Conservation (phyloP, 2,329 filamentous ascomycete species). For the Colletotrichum salicis region DNA sequence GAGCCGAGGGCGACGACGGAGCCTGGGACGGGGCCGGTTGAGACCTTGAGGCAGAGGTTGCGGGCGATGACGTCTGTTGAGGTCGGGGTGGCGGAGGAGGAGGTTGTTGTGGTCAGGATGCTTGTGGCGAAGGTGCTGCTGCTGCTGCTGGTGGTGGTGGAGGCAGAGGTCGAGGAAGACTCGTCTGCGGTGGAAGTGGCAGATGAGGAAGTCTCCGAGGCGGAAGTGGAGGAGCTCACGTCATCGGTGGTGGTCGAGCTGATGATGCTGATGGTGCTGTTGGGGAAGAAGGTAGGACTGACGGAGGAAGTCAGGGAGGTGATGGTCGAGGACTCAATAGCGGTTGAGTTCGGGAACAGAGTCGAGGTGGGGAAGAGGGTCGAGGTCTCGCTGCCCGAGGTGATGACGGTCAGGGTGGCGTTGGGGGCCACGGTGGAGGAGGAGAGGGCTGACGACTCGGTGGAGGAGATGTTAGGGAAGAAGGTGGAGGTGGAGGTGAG, state of each 20-base stretch:
- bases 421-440: conserved; percentile 23
- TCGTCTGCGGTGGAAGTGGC: background rate
- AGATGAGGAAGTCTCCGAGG: background rate
- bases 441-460: background rate
- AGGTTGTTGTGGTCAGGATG: background rate
- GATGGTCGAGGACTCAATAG: conserved; percentile 4
- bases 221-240: background rate
- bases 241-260: background rate
- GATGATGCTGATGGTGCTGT: conserved; percentile 2
- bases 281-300: background rate
- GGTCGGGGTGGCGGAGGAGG: conserved; percentile 5
- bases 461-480: conserved; percentile 6
- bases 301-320: background rate
- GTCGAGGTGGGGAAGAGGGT: conserved; percentile 16
- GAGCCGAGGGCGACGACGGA: conserved; percentile 1
- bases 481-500: background rate
- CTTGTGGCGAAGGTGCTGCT: background rate
- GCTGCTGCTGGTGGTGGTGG: background rate
- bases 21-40: background rate
- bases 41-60: conserved; percentile 31
- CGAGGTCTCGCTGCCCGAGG: background rate
- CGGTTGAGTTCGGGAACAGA: conserved; percentile 14
- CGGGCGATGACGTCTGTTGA: conserved; percentile 6
- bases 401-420: background rate
- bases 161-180: background rate